phyloP scores from a whole-genome alignment of 2,329 filamentous ascomycete species.

The Magnaporthales sp. region DNA sequence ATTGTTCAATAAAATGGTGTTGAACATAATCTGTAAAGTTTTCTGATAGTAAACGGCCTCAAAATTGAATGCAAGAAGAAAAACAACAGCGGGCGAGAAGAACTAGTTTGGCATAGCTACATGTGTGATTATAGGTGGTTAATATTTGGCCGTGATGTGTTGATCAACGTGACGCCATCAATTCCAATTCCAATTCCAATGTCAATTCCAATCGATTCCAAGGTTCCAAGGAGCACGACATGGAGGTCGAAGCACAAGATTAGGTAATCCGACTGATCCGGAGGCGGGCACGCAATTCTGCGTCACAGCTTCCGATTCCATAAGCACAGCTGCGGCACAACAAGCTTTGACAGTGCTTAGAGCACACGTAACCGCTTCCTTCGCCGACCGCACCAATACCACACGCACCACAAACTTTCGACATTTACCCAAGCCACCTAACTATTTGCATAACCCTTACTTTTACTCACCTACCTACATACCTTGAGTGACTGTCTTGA shows the following conservation, averaged over 20 bases:
- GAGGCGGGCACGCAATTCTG: background rate
- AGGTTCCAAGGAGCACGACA: background rate
- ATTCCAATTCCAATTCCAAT: background rate
- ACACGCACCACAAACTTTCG: background rate
- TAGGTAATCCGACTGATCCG: background rate
- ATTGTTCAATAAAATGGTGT: background rate
- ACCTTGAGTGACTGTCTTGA: background rate
- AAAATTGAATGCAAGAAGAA: background rate
- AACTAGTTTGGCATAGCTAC: background rate
- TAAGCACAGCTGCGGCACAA: background rate
- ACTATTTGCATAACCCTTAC: background rate
- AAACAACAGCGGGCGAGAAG: background rate
- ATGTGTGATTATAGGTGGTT: background rate
- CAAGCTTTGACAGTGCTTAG: background rate
- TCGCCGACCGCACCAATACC: background rate
- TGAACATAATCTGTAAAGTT: background rate
- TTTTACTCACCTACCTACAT: background rate
- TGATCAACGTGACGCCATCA: slow-evolving; percentile 1
- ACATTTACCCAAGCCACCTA: background rate
- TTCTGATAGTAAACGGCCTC: background rate
- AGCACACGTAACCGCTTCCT: background rate
- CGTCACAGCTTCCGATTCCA: background rate
- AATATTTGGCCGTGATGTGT: background rate
- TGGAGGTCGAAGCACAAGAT: background rate
- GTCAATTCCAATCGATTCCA: background rate